phyloP scores from a whole-genome alignment of 176 grass and related monocot species.

The Carex pumila region DNA sequence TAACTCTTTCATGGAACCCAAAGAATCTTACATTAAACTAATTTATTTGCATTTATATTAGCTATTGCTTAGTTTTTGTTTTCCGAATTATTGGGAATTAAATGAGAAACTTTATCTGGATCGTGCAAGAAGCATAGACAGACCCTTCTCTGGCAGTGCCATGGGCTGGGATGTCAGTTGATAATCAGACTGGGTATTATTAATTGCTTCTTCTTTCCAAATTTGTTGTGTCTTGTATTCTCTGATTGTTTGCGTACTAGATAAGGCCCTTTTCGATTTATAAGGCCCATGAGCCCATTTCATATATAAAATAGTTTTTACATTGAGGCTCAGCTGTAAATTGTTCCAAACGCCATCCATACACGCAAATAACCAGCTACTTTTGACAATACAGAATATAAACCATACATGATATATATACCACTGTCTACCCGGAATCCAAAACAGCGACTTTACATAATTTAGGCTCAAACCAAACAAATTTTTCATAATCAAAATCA shows the following conservation, averaged over 20 bases:
- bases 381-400: too few relatives aligned
- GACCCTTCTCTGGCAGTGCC: constrained; percentile 76
- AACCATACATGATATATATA: too few relatives aligned
- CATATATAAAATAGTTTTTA: too few relatives aligned
- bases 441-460: too few relatives aligned
- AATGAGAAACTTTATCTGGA: constrained; percentile 77
- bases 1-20: not conserved
- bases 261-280: too few relatives aligned
- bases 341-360: too few relatives aligned
- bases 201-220: not conserved
- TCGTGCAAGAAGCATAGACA: constrained; percentile 65
- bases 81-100: constrained; percentile 77
- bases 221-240: not conserved
- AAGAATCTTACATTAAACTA: constrained; percentile 1
- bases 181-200: constrained; percentile 32
- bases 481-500: too few relatives aligned
- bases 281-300: too few relatives aligned
- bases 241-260: constrained; percentile 18
- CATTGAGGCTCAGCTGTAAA: too few relatives aligned
- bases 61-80: constrained; percentile 14
- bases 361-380: too few relatives aligned
- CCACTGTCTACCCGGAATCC: too few relatives aligned
- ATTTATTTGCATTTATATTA: constrained; percentile 11
- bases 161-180: constrained; percentile 87
- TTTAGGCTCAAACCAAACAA: too few relatives aligned